Conservation (phyloP, 345 rosid species). For the Dipteronia sinensis region DNA sequence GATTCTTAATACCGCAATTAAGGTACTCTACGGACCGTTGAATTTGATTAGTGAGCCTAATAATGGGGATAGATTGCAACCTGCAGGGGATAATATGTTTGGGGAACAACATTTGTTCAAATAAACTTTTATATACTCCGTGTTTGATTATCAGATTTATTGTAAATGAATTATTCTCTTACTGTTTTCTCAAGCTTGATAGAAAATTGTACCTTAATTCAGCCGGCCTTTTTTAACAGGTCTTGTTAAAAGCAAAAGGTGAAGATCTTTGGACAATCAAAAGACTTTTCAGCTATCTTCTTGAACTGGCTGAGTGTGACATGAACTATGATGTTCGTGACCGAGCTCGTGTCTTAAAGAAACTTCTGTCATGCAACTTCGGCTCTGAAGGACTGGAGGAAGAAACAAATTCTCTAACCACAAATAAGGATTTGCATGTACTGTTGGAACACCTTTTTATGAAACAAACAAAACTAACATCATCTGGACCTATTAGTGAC, state of each 20-base stretch:
- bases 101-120: background rate
- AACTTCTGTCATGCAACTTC: constrained; percentile 44
- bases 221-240: too few relatives aligned
- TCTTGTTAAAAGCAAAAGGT: constrained; percentile 47
- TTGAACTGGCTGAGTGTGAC: constrained; percentile 89
- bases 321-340: constrained; percentile 87
- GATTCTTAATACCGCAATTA: constrained; percentile 70
- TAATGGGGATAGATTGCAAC: background rate
- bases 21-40: constrained; percentile 45
- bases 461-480: constrained; percentile 43
- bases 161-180: constrained; percentile 16
- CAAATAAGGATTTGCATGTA: constrained; percentile 36
- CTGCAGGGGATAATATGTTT: background rate
- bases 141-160: constrained; percentile 1
- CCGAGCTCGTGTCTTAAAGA: constrained; percentile 79
- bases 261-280: constrained; percentile 54
- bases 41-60: background rate
- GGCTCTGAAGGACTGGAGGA: constrained; percentile 42
- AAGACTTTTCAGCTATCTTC: constrained; percentile 63
- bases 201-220: constrained; percentile 19
- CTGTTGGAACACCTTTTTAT: constrained; percentile 66
- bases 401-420: constrained; percentile 38
- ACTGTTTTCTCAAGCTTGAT: constrained; percentile 12
- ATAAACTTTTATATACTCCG: background rate
- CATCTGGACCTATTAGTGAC: constrained; percentile 43